Evolutionary conservation across 1,284 basidiomycete species (phyloP).

Genomic region (Cryptococcus depauperatus): DNA sequence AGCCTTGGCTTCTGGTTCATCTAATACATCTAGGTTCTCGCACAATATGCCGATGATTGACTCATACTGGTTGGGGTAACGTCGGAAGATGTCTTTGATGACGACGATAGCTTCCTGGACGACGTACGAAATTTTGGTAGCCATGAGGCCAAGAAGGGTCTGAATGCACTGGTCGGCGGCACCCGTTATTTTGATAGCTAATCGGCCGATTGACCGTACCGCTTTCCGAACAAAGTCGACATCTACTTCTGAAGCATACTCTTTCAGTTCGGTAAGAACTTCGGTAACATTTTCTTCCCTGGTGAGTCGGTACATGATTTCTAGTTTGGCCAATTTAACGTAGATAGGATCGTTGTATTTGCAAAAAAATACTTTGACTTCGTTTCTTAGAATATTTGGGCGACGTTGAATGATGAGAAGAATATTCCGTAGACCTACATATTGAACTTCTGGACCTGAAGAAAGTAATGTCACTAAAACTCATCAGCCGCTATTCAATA

Average conservation of each 20-base stretch:
- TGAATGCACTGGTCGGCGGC: conserved; percentile 93
- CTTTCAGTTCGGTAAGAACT: conserved; percentile 87
- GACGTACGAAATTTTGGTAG: conserved; percentile 88
- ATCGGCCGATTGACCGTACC: conserved; percentile 90
- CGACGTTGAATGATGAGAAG: conserved; percentile 92
- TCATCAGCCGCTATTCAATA: background rate
- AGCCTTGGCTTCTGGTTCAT: conserved; percentile 96
- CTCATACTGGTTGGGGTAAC: conserved; percentile 96
- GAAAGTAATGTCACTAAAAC: conserved; percentile 52
- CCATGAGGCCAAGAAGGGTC: conserved; percentile 83
- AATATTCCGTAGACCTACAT: conserved; percentile 94
- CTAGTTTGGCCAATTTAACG: conserved; percentile 95
- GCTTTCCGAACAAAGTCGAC: conserved; percentile 95
- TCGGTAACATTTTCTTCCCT: conserved; percentile 89
- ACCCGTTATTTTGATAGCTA: conserved; percentile 88
- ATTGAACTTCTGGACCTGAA: conserved; percentile 67
- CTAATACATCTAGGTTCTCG: conserved; percentile 88
- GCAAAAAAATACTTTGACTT: conserved; percentile 99
- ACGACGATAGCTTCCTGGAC: conserved; percentile 98
- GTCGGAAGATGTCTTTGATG: conserved; percentile 99
- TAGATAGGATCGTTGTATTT: conserved; percentile 99
- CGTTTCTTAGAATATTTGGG: conserved; percentile 78
- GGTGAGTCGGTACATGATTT: conserved; percentile 95
- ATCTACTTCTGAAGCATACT: conserved; percentile 97
- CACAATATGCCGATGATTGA: conserved; percentile 92